Conservation (phyloP, 129 eudicot genomes). For the Daucus carota region DNA sequence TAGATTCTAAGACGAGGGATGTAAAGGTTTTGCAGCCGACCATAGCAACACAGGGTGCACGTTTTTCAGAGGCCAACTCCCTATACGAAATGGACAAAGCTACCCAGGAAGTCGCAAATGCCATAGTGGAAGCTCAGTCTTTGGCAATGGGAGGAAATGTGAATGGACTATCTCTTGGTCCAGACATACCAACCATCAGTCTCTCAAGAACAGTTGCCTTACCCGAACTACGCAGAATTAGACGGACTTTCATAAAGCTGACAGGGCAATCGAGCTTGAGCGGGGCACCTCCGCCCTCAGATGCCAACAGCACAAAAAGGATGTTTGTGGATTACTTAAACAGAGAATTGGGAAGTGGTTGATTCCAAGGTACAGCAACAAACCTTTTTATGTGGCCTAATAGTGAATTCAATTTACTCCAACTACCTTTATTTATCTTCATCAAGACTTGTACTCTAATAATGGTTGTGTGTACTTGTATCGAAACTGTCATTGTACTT, state of each 20-base stretch:
- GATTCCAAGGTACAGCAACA: slow-evolving; percentile 5
- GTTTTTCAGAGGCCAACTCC: slow-evolving; percentile 72
- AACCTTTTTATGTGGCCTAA: neutral
- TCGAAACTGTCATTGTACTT: neutral
- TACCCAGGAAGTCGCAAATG: slow-evolving; percentile 70
- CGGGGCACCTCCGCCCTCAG: slow-evolving; percentile 89
- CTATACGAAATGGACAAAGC: slow-evolving; percentile 91
- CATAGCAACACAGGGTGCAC: slow-evolving; percentile 75
- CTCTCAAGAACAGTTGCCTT: slow-evolving; percentile 62
- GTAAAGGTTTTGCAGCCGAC: slow-evolving; percentile 87
- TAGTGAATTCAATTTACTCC: neutral
- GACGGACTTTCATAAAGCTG: slow-evolving; percentile 78
- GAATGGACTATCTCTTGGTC: slow-evolving; percentile 54
- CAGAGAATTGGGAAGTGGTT: slow-evolving; percentile 70
- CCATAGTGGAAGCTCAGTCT: slow-evolving; percentile 75
- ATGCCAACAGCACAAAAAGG: slow-evolving; percentile 88
- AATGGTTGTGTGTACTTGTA: neutral
- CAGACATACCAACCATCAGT: slow-evolving; percentile 48
- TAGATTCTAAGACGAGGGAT: slow-evolving; percentile 74
- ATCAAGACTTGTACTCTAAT: neutral
- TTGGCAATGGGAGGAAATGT: slow-evolving; percentile 75
- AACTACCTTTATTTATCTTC: neutral
- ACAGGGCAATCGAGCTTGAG: slow-evolving; percentile 92
- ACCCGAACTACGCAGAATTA: slow-evolving; percentile 82
- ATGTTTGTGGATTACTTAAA: slow-evolving; percentile 94